Evolutionary conservation across 805 yeast genomes (phyloP).

Genomic region (Wickerhamiella nectarea): DNA sequence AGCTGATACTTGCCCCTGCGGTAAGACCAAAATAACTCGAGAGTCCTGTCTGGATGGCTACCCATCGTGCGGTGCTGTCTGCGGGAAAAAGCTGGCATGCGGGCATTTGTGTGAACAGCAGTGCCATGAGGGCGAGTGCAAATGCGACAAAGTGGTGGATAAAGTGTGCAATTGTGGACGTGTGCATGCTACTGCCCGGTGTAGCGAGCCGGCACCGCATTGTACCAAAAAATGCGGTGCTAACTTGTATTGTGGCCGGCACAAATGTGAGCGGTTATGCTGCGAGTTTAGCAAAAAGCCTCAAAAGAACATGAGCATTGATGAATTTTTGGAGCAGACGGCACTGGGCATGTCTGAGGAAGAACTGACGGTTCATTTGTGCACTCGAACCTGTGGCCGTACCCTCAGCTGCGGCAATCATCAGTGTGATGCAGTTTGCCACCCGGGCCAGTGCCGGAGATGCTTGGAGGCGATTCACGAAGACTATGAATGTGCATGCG

Average conservation of each 20-base stretch:
- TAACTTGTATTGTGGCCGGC: slow-evolving; percentile 11
- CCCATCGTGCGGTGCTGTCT: slow-evolving; percentile 11
- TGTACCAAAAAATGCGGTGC: slow-evolving; percentile 11
- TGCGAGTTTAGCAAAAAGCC: slow-evolving; percentile 9
- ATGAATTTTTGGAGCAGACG: slow-evolving; percentile 4
- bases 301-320: slow-evolving; percentile 7
- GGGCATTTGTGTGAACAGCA: slow-evolving; percentile 11
- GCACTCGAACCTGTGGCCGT: slow-evolving; percentile 20
- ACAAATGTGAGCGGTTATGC: slow-evolving; percentile 11
- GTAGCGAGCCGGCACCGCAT: slow-evolving; percentile 6
- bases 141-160: slow-evolving; percentile 1
- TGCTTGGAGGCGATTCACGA: slow-evolving; percentile 23
- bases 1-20: slow-evolving; percentile 19
- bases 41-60: slow-evolving; percentile 12
- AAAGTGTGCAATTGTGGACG: slow-evolving; percentile 11
- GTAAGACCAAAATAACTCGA: slow-evolving; percentile 8
- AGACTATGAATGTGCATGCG: slow-evolving; percentile 24
- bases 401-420: slow-evolving; percentile 23
- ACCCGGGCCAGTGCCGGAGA: slow-evolving; percentile 24
- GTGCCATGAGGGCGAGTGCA: slow-evolving; percentile 14
- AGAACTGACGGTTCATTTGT: slow-evolving; percentile 22
- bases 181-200: neutral
- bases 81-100: slow-evolving; percentile 12
- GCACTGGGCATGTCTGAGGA: slow-evolving; percentile 8
- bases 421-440: slow-evolving; percentile 21